Evolutionary conservation across 768 basidiomycete genomes (phyloP).

Genomic region (Russula griseocarnosa): DNA sequence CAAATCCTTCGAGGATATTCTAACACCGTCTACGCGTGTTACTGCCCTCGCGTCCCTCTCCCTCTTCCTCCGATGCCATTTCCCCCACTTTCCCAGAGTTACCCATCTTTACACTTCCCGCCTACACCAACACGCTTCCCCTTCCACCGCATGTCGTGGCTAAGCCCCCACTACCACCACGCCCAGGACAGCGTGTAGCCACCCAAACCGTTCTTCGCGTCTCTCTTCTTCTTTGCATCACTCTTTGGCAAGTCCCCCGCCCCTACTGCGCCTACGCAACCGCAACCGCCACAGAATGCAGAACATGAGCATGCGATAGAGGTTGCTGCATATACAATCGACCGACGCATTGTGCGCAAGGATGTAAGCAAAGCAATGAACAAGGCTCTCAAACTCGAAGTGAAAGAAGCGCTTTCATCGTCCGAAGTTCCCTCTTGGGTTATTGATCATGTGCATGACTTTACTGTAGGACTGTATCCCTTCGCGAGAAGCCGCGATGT

Average conservation of each 20-base stretch:
- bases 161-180: conserved; percentile 34
- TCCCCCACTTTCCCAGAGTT: conserved; percentile 38
- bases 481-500: conserved; percentile 40
- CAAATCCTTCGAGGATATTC: conserved; percentile 41
- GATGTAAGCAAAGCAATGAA: conserved; percentile 55
- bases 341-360: conserved; percentile 47
- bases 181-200: conserved; percentile 30
- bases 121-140: conserved; percentile 37
- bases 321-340: conserved; percentile 58
- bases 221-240: conserved; percentile 28
- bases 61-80: conserved; percentile 44
- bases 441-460: conserved; percentile 53
- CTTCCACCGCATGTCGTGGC: conserved; percentile 33
- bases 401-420: conserved; percentile 46
- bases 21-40: conserved; percentile 37
- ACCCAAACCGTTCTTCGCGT: conserved; percentile 29
- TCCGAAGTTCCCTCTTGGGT: conserved; percentile 53
- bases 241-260: conserved; percentile 28
- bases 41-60: conserved; percentile 46
- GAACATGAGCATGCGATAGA: conserved; percentile 44
- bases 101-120: conserved; percentile 46
- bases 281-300: conserved; percentile 21
- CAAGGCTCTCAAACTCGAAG: conserved; percentile 50
- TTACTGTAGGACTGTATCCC: conserved; percentile 54
- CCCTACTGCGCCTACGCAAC: conserved; percentile 23